A percentile compares a stretch with the other conserved stretches of the same genome.
phyloP scores from a whole-genome alignment of 116 monocot genomes.

The Phalaenopsis hybrid region DNA sequence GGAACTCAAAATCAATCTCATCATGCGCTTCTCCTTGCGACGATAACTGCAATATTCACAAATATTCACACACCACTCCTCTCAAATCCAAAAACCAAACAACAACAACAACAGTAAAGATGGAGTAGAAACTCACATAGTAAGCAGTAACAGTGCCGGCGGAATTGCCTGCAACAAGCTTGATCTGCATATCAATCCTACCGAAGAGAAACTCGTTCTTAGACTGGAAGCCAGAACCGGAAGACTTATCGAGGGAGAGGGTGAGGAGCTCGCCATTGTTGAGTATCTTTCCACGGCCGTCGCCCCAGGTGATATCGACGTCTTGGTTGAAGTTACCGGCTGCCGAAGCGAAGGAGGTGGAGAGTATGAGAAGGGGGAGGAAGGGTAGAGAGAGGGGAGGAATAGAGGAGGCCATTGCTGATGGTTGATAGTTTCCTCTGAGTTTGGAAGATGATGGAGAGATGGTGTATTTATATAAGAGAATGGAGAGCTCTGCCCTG shows the following conservation, averaged over 20 bases:
- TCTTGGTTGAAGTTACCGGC: constrained; percentile 21
- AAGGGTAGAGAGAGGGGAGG: background rate
- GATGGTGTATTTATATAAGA: background rate
- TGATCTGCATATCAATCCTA: constrained; percentile 25
- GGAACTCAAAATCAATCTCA: no score
- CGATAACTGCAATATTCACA: no score
- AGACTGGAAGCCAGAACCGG: constrained; percentile 29
- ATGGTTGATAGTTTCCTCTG: no score
- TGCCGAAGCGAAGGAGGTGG: background rate
- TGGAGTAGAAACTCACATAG: no score
- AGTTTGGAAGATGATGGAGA: no score
- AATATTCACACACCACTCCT: no score
- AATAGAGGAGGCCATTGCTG: background rate
- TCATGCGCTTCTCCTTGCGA: no score
- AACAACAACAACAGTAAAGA: no score
- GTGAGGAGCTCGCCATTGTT: constrained; percentile 19
- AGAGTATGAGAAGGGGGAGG: background rate
- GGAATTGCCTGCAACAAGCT: constrained; percentile 13
- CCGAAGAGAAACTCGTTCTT: constrained; percentile 20
- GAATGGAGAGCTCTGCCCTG: background rate
- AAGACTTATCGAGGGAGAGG: constrained; percentile 21
- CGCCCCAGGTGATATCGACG: constrained; percentile 29
- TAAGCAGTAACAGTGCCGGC: no score
- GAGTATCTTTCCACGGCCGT: constrained; percentile 18
- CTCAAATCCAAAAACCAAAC: no score